Conservation (phyloP, 106 monocot genomes). For the Gastrodia elata region DNA sequence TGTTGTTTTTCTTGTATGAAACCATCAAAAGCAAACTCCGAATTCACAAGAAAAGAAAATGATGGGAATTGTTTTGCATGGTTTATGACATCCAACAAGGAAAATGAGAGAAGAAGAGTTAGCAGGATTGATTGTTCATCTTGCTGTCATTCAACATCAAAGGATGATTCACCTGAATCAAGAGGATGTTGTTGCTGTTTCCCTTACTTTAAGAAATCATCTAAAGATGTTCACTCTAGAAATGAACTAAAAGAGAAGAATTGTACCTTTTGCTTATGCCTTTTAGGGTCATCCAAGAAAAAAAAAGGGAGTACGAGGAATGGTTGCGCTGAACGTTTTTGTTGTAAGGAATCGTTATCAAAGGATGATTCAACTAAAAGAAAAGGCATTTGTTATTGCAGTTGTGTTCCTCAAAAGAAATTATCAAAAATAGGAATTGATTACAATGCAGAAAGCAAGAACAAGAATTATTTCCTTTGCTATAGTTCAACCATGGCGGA, state of each 20-base stretch:
- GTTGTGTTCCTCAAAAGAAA: not conserved
- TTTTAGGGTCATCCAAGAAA: not conserved
- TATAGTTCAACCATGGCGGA: too few species aligned
- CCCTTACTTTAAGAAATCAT: not conserved
- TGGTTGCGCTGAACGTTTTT: not conserved
- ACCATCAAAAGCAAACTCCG: not conserved
- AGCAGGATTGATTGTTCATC: not conserved
- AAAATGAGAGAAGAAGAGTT: not conserved
- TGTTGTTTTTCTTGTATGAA: not conserved
- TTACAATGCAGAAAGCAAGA: not conserved
- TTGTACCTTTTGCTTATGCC: not conserved
- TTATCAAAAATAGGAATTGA: not conserved
- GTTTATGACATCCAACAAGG: not conserved
- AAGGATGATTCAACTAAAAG: not conserved
- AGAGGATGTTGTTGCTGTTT: not conserved
- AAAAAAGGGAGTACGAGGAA: not conserved
- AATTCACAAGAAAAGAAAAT: not conserved
- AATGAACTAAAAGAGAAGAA: not conserved
- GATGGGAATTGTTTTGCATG: not conserved
- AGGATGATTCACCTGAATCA: not conserved
- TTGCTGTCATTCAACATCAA: not conserved
- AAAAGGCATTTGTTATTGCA: not conserved
- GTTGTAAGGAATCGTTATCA: not conserved
- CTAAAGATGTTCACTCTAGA: not conserved
- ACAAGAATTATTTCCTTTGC: too few species aligned